These are phyloP conservation scores for Nepenthes mirabilis DNA, from an alignment of 148 eudicot genomes.

Conservation along the genomic window DNA sequence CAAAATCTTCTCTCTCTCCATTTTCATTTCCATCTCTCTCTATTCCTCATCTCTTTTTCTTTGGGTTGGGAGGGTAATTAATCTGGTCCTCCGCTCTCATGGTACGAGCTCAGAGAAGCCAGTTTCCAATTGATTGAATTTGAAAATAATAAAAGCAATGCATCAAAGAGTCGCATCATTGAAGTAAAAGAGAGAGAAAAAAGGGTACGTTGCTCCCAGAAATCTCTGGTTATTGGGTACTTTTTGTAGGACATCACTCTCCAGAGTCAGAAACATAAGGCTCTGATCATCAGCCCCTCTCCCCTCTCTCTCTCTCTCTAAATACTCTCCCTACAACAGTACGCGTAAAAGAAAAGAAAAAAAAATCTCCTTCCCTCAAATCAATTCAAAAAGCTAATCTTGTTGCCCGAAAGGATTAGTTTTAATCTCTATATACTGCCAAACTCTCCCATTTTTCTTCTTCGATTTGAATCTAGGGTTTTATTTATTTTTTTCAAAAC, in stretches of 20 bases:
- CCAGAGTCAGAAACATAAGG: not conserved
- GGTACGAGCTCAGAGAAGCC: too few species aligned
- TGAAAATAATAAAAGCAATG: not conserved
- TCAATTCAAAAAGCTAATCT: not conserved
- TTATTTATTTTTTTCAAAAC: not conserved
- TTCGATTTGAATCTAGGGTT: constrained; percentile 46
- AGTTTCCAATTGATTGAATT: too few species aligned
- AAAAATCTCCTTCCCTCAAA: constrained; percentile 5
- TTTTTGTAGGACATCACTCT: not conserved
- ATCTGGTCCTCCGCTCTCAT: too few species aligned
- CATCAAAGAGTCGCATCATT: not conserved
- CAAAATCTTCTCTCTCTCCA: too few species aligned
- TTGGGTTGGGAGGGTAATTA: too few species aligned
- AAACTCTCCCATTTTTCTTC: constrained; percentile 8
- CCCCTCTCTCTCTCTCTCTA: not conserved
- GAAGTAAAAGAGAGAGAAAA: not conserved
- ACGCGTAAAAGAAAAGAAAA: not conserved
- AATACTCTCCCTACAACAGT: constrained; percentile 9
- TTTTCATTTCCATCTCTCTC: too few species aligned
- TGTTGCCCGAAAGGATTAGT: too few species aligned
- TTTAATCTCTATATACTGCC: not conserved
- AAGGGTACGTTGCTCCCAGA: too few species aligned
- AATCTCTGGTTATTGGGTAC: too few species aligned
- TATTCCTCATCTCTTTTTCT: too few species aligned
- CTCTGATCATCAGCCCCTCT: not conserved